Base-by-base conservation (phyloP, 2,329 filamentous ascomycete species). In the Penicillium sp. region DNA sequence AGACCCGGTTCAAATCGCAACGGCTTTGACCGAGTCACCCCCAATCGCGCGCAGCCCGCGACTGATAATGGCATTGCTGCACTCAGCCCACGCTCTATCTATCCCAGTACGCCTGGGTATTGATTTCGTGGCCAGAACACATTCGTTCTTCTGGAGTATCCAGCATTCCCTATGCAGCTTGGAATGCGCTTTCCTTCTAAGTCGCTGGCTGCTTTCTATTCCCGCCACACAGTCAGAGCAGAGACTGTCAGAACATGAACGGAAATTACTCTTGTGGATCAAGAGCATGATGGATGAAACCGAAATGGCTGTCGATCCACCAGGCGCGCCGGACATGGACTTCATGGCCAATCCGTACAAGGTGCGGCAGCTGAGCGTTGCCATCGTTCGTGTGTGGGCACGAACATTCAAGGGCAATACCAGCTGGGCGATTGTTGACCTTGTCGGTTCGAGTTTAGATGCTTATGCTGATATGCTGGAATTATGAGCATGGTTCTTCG, bases 131-230 rank as follows among this genome's bases (percentile, higher is more conserved):
- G 79, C 81, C 3, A 73, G 74, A 43, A 81, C 77, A 1, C 80
- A 82, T 62, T 81, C 79, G 1, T 79, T 81, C 51, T 79, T 81
- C 62, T 83, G 81, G 81, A 80, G 77, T 36, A 79, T 83, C 27
- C 79, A 83, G 59, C 81, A 83, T 59, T 80, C 79, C 1, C 69
- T 83, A 5, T 82, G 79, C 66, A 81, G 77, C 55, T 65, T 83
- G 14, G 80, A 83, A 59, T 83, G 81, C 52, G 80, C 81, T 0
- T 79, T 79, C 57, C 71, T 79, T 21, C 65, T 79, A 5, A 77
- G 75, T 54, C 73, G 77, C 47, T 79, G 77, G 77, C 63, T 79
- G 5, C 71, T 77, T 22, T 71, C 74, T 5, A 77, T 79, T 21
- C 76, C 77, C 10, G 58, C 69, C 14, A 75, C 76, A 2, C 75